phyloP scores from a whole-genome alignment of 345 rosid species.

The Camelina sativa region DNA sequence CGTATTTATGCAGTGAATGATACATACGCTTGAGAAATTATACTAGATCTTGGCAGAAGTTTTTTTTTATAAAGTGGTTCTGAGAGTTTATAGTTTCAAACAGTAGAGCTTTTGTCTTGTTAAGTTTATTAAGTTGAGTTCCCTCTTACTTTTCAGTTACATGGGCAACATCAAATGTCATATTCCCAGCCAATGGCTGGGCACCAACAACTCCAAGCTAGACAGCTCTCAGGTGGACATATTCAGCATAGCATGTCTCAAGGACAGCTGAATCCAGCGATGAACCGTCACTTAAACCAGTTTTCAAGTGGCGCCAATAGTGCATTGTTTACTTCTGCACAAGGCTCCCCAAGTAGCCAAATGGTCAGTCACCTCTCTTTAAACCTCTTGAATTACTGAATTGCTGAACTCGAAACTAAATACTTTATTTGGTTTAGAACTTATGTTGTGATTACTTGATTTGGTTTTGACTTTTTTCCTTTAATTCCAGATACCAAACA shows the following conservation, averaged over 20 bases:
- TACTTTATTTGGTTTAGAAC: neutral
- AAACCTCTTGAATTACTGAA: conserved; percentile 6
- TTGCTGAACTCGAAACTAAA: neutral
- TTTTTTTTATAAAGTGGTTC: neutral
- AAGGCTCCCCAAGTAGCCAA: conserved; percentile 76
- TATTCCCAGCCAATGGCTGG: conserved; percentile 77
- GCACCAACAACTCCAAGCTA: conserved; percentile 86
- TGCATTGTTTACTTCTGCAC: conserved; percentile 87
- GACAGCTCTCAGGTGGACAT: conserved; percentile 80
- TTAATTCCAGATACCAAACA: conserved; percentile 72
- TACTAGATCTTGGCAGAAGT: neutral
- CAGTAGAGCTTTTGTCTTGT: neutral
- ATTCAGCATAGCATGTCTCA: conserved; percentile 85
- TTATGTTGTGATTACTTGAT: conserved; percentile 14
- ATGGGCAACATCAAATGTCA: conserved; percentile 92
- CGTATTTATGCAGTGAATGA: neutral
- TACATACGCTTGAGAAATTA: neutral
- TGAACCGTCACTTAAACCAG: conserved; percentile 83
- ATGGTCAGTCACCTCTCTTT: conserved; percentile 60
- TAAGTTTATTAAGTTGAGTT: neutral
- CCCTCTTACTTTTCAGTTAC: conserved; percentile 47
- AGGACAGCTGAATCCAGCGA: conserved; percentile 81
- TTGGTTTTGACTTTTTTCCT: neutral
- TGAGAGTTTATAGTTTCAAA: neutral
- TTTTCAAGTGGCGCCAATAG: conserved; percentile 75